Evolutionary conservation across 257 asterid species (phyloP).

Genomic region (Linderniella brevidens): DNA sequence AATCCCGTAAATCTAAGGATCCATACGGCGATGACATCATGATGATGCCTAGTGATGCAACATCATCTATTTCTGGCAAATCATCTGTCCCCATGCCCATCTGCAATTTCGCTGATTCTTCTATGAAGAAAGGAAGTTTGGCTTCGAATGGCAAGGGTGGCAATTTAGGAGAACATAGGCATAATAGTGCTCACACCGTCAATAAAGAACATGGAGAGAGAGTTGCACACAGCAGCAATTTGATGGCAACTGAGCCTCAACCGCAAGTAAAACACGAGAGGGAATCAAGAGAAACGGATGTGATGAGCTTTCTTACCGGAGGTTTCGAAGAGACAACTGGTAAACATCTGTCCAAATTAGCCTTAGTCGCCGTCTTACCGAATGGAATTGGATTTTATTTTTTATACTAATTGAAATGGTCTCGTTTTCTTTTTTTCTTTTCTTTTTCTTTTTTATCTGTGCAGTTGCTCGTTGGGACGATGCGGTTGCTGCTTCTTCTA

Average conservation of each 20-base stretch:
- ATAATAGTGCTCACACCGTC: too few relatives aligned
- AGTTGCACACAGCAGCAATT: slow-evolving; percentile 2
- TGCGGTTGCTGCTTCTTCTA: slow-evolving; percentile 18
- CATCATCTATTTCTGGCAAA: slow-evolving; percentile 23
- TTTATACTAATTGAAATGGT: not conserved
- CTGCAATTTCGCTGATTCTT: slow-evolving; percentile 10
- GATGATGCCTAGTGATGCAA: slow-evolving; percentile 12
- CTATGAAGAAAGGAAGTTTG: slow-evolving; percentile 11
- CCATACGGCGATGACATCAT: slow-evolving; percentile 14
- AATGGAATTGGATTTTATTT: too few relatives aligned
- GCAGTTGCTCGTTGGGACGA: slow-evolving; percentile 84
- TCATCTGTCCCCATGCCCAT: slow-evolving; percentile 9
- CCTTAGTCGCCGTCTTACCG: not conserved
- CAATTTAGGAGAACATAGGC: not conserved
- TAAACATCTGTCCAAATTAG: slow-evolving; percentile 48
- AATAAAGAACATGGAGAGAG: not conserved
- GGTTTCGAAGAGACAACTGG: slow-evolving; percentile 21
- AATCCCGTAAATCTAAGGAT: slow-evolving; percentile 11
- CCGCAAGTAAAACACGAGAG: slow-evolving; percentile 11
- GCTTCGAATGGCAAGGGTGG: slow-evolving; percentile 16
- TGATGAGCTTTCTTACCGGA: slow-evolving; percentile 39
- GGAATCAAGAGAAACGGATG: slow-evolving; percentile 12
- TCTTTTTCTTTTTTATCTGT: slow-evolving; percentile 14
- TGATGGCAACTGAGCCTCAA: slow-evolving; percentile 9
- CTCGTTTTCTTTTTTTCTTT: not conserved